Percentiles rank a stretch among this genome's conserved stretches.
These are phyloP conservation scores for Paraphoma chrysanthemicola DNA, from an alignment of 2,329 filamentous ascomycete species.

Conservation along the genomic window DNA sequence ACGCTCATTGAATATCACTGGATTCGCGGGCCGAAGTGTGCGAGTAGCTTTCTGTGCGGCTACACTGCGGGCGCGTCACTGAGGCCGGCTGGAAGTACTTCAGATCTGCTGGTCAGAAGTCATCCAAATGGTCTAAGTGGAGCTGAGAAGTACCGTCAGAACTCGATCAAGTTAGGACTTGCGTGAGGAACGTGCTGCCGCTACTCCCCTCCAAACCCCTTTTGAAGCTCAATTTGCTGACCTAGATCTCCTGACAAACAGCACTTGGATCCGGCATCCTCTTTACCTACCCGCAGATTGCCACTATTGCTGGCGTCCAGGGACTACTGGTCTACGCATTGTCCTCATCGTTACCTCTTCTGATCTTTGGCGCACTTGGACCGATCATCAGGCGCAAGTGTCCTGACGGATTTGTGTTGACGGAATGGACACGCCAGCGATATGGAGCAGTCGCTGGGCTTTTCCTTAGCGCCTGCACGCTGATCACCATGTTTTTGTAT, in stretches of 20 bases:
- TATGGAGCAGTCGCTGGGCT: constrained; percentile 74
- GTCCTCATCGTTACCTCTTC: constrained; percentile 72
- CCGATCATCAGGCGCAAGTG: constrained; percentile 81
- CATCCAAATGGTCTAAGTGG: constrained; percentile 54
- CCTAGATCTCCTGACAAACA: constrained; percentile 51
- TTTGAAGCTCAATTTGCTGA: constrained; percentile 35
- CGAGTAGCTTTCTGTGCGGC: constrained; percentile 52
- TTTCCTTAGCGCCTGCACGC: constrained; percentile 78
- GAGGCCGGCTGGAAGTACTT: constrained; percentile 11
- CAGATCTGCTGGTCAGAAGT: constrained; percentile 5
- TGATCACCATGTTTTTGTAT: constrained; percentile 84
- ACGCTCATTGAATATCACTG: background rate
- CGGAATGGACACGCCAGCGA: constrained; percentile 81
- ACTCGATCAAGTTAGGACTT: constrained; percentile 99
- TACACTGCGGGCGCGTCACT: constrained; percentile 87
- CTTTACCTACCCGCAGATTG: constrained; percentile 82
- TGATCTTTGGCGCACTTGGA: constrained; percentile 76
- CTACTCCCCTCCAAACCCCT: constrained; percentile 60
- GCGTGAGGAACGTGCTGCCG: constrained; percentile 97
- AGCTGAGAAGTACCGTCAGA: constrained; percentile 95
- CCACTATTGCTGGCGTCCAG: constrained; percentile 79
- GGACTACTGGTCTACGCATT: constrained; percentile 79
- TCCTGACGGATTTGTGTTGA: constrained; percentile 83
- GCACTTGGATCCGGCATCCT: constrained; percentile 84
- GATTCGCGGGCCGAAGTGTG: constrained; percentile 4